Percentiles rank a stretch among this genome's conserved stretches.
These are phyloP conservation scores for Gentiana dahurica DNA, from an alignment of 257 asterid species.

Conservation along the genomic window DNA sequence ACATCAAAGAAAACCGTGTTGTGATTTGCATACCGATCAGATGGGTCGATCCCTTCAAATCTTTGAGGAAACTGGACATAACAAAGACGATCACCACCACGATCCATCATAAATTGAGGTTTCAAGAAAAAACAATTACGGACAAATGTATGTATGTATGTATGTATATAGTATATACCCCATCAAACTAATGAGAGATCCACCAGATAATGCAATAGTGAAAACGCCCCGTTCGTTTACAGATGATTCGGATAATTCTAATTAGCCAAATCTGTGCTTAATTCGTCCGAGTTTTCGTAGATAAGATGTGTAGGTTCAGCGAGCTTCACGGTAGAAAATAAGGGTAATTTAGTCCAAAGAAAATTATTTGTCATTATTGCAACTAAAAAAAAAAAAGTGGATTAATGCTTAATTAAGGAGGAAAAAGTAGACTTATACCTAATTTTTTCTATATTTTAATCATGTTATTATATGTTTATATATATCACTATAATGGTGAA, in stretches of 20 bases:
- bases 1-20: slow-evolving; percentile 83
- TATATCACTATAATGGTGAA: too few relatives aligned
- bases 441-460: too few relatives aligned
- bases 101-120: slow-evolving; percentile 58
- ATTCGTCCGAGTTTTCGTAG: slow-evolving; percentile 53
- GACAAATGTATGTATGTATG: too few relatives aligned
- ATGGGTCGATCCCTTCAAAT: slow-evolving; percentile 83
- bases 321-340: too few relatives aligned
- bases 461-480: too few relatives aligned
- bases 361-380: too few relatives aligned
- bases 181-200: slow-evolving; percentile 65
- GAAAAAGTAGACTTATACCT: too few relatives aligned
- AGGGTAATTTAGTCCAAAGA: too few relatives aligned
- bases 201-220: slow-evolving; percentile 86
- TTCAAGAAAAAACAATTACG: too few relatives aligned
- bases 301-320: slow-evolving; percentile 4
- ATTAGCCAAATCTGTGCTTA: slow-evolving; percentile 73
- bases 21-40: slow-evolving; percentile 79
- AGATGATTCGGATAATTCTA: slow-evolving; percentile 73
- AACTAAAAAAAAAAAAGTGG: too few relatives aligned
- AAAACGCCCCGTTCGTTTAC: slow-evolving; percentile 83
- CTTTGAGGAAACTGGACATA: slow-evolving; percentile 77
- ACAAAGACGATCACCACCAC: slow-evolving; percentile 76
- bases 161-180: slow-evolving; percentile 26
- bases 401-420: too few relatives aligned